Base-by-base conservation (phyloP, 2,329 filamentous ascomycete species). In the Cercospora canescens region DNA sequence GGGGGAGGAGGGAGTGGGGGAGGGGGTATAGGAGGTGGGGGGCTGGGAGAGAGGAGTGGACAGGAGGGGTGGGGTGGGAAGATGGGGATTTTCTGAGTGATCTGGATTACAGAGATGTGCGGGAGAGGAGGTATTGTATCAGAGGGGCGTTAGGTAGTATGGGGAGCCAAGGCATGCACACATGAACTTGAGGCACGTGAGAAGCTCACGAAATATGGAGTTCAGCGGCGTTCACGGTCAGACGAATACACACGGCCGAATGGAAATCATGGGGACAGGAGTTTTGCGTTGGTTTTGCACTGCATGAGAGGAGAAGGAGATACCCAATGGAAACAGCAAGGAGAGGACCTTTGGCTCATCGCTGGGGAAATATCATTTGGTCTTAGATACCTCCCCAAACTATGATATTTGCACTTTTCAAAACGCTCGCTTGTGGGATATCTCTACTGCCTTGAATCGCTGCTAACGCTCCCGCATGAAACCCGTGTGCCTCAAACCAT, bases 11-110 rank as follows among this genome's bases (percentile, higher is more conserved):
- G 35, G 21, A 34, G 37, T 60, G 57, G 56, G 14, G 18, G 11
- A 18, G 30, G 32, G 8, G 41, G 58, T 28, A 14, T 39, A 12
- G 58, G 58, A 9, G 58, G 58, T 14, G 58, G 58, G 16, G 58
- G 58, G 26, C 12, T 34, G 32, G 58, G 41, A 54, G 59, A 35
- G 21, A 50, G 59, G 14, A 21, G 59, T n/a, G 59, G 41, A 11
- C 59, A 61, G 32, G 59, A 61, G 7, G 59, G 59, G 9, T 61
- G 59, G 59, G 59, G 59, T 35, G 56, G 62, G 56, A 67, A 63
- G 66, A 67, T 68, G 66, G 66, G 66, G 26, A 65, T 70, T 2
- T 70, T 68, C 58, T 70, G 64, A 69, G n/a, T 14, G 4, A 8
- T 8, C 4, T 8, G 14, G 4, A 16, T 6, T 16, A 14, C 1